phyloP scores from a whole-genome alignment of 2,329 filamentous ascomycete genomes.

The Trichoderma citrinoviride region DNA sequence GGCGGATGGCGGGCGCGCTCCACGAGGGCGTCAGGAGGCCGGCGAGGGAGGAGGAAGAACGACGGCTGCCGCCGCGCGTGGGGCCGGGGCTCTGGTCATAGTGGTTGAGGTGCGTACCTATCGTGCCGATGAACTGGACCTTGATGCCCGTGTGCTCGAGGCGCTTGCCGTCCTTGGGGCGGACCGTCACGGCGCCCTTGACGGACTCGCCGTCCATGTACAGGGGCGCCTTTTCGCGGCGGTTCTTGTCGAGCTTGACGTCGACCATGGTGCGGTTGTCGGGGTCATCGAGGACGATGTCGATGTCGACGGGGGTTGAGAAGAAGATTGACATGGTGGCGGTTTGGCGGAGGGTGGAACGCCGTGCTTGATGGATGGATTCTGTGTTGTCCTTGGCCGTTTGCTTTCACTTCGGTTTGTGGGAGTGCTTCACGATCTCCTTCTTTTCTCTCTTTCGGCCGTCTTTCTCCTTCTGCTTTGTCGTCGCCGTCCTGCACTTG shows the following conservation, averaged over 20 bases:
- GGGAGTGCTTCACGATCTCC: not conserved
- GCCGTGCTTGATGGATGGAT: not conserved
- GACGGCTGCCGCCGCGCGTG: not conserved
- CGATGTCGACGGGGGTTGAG: constrained; percentile 96
- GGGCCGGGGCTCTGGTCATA: constrained; percentile 10
- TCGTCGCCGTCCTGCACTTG: not conserved
- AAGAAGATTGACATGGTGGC: constrained; percentile 94
- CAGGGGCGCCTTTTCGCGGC: constrained; percentile 91
- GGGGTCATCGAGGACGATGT: constrained; percentile 92
- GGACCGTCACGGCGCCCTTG: constrained; percentile 89
- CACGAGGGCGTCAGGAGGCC: constrained; percentile 2
- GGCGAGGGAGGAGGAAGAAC: constrained; percentile 7
- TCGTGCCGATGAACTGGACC: constrained; percentile 98
- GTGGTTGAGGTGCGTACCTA: constrained; percentile 57
- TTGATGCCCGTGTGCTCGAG: constrained; percentile 99
- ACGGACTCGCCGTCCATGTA: constrained; percentile 99
- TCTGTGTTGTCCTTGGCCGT: not conserved
- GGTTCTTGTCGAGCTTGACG: constrained; percentile 97
- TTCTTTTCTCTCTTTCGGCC: not conserved
- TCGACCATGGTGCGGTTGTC: constrained; percentile 95
- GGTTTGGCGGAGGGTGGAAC: not conserved
- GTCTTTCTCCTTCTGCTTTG: not conserved
- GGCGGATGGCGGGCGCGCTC: constrained; percentile 20
- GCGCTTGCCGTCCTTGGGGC: constrained; percentile 96
- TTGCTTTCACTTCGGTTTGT: too few species aligned